phyloP scores from a whole-genome alignment of 1,284 basidiomycete species.

The Austroboletus novae-zelandiae region DNA sequence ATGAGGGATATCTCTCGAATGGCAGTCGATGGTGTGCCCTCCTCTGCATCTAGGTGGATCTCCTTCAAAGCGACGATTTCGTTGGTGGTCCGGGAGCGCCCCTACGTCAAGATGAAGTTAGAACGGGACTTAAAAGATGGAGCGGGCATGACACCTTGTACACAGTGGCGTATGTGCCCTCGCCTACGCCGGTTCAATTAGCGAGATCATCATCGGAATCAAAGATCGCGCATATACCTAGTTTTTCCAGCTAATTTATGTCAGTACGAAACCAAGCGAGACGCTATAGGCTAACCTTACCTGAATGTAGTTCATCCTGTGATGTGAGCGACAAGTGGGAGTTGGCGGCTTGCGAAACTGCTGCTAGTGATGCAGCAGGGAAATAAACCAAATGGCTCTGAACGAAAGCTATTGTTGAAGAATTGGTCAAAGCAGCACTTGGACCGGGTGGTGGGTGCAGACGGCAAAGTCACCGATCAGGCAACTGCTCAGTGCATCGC shows the following conservation, averaged over 20 bases:
- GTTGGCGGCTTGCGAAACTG: background rate
- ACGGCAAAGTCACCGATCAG: constrained; percentile 15
- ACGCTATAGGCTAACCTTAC: constrained; percentile 14
- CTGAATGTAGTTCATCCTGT: constrained; percentile 34
- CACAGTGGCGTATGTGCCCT: constrained; percentile 87
- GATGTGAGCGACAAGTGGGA: background rate
- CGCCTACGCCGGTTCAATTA: constrained; percentile 45
- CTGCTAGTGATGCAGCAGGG: constrained; percentile 3
- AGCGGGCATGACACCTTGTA: constrained; percentile 65
- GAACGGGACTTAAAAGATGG: background rate
- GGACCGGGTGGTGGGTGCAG: background rate
- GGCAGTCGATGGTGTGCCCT: constrained; percentile 92
- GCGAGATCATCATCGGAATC: constrained; percentile 1
- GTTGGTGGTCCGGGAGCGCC: constrained; percentile 81
- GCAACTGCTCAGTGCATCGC: constrained; percentile 8
- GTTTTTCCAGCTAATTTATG: constrained; percentile 30
- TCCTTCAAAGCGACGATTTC: constrained; percentile 92
- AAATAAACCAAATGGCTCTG: constrained; percentile 1
- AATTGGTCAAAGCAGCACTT: background rate
- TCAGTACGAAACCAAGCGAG: constrained; percentile 10
- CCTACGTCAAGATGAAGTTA: constrained; percentile 44
- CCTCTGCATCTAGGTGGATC: constrained; percentile 94
- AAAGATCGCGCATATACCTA: constrained; percentile 19
- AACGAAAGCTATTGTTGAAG: background rate
- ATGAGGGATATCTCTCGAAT: constrained; percentile 95